These are phyloP conservation scores for Metschnikowia gelsemii DNA, from an alignment of 805 yeast species.

Conservation along the genomic window DNA sequence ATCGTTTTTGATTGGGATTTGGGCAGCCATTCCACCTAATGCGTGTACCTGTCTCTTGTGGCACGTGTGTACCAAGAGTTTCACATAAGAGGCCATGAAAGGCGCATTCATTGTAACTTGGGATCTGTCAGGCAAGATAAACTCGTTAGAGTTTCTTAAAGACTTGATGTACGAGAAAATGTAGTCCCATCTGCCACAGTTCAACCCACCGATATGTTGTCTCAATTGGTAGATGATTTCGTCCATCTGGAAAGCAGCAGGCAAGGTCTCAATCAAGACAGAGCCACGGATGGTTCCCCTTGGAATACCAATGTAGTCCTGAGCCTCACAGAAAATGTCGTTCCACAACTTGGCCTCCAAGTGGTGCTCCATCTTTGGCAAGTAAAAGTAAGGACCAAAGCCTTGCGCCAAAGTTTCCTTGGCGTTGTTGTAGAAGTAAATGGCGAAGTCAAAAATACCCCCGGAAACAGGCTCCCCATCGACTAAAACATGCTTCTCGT, in stretches of 20 bases:
- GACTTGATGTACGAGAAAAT: constrained; percentile 78
- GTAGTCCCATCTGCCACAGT: constrained; percentile 91
- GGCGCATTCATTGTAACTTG: constrained; percentile 80
- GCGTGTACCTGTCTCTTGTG: constrained; percentile 82
- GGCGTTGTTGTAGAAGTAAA: constrained; percentile 77
- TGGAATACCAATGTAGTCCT: constrained; percentile 64
- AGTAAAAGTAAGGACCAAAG: constrained; percentile 76
- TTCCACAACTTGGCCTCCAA: constrained; percentile 83
- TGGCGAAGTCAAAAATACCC: constrained; percentile 75
- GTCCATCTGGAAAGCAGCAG: constrained; percentile 85
- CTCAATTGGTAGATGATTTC: constrained; percentile 76
- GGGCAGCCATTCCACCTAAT: constrained; percentile 91
- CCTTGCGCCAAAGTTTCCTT: constrained; percentile 59
- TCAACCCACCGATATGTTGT: constrained; percentile 75
- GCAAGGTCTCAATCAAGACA: constrained; percentile 77
- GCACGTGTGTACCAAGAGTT: constrained; percentile 67
- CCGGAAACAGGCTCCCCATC: constrained; percentile 79
- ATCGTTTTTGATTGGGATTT: constrained; percentile 76
- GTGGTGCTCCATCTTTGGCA: constrained; percentile 87
- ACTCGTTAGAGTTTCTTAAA: constrained; percentile 64
- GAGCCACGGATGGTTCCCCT: constrained; percentile 82
- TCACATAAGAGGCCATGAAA: constrained; percentile 77
- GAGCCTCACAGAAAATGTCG: constrained; percentile 72
- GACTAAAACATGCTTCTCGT: constrained; percentile 65
- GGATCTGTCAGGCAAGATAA: constrained; percentile 74